These are phyloP conservation scores for Arthrobotrys musiformis DNA, from an alignment of 2,329 filamentous ascomycete genomes.

Conservation along the genomic window DNA sequence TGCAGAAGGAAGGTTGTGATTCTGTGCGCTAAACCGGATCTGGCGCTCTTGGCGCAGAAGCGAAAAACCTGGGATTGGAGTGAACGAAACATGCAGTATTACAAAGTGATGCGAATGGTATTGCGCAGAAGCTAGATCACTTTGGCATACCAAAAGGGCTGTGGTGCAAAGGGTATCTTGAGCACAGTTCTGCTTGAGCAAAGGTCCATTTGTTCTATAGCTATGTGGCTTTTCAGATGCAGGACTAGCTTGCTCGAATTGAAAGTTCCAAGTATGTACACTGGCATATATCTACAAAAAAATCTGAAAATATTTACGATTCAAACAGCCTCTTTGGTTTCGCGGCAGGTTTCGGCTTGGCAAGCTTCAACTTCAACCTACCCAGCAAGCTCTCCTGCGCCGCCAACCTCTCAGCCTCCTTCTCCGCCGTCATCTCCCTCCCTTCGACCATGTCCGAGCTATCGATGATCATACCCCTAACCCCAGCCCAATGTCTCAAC, in stretches of 20 bases:
- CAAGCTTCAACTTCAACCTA: slow-evolving; percentile 44
- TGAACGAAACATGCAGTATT: no score
- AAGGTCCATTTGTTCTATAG: not conserved
- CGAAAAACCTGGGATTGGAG: no score
- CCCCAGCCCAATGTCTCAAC: slow-evolving; percentile 82
- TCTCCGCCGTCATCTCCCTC: slow-evolving; percentile 70
- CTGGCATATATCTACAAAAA: not conserved
- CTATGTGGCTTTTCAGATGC: not conserved
- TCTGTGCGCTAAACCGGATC: no score
- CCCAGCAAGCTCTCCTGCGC: slow-evolving; percentile 47
- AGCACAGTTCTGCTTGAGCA: no score
- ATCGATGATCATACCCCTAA: slow-evolving; percentile 90
- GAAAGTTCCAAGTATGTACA: not conserved
- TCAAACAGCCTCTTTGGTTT: slow-evolving; percentile 27
- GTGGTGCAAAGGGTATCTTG: no score
- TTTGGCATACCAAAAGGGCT: no score
- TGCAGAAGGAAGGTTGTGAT: no score
- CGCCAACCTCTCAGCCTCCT: slow-evolving; percentile 45
- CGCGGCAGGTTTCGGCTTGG: slow-evolving; percentile 32
- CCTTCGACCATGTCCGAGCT: slow-evolving; percentile 90
- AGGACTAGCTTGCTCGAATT: not conserved
- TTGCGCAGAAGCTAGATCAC: no score
- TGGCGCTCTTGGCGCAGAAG: no score
- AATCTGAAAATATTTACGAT: not conserved
- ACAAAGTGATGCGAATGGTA: no score